Evolutionary conservation across 2,329 filamentous ascomycete species (phyloP), one percentile per base, ranked within the genome.

Genomic region (Sodiomyces alkalinus): DNA sequence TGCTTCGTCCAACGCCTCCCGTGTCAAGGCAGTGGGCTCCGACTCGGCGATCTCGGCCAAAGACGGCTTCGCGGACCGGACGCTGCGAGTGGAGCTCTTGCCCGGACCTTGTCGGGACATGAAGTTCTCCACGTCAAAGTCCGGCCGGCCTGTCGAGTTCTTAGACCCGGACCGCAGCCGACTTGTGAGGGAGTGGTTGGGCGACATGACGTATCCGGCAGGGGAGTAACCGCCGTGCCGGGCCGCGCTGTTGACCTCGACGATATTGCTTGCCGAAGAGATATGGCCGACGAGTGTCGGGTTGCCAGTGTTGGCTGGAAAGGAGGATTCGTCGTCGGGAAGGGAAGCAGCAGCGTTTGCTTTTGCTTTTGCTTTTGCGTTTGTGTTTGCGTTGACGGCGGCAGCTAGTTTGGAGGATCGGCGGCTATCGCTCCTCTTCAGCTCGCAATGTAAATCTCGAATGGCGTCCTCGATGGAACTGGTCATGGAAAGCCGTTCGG

Each of bases 401-500:
- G 60, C 57, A 13, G 66, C 69, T 24, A 70, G 58, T 27, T 74
- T 57, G 7, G 73, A 78, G 3, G 74, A 77, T 33, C 67, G 63
- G 35, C 69, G 63, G 45, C 73, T 80, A 45, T 80, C 77, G 44
- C 62, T 69, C 39, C 71, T 65, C 52, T 80, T 81, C 45, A 80
- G 58, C 50, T 80, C 74, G 35, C 71, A 60, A 50, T 81, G 74
- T 39, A 82, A 60, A 43, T 77, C 71, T 33, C 77, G 68, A 41
- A 85, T 86, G 40, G 80, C 78, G 56, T 80, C 71, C 42, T 79
- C 78, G 44, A 85, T 79, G 36, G 80, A 81, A 36, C 74, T 80
- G 32, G 73, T 75, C 56, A 69, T 68, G 40, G 76, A 80, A 49
- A 86, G 60, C 38, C 73, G 67, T 51, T 85, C 79, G 27, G 80